These are phyloP conservation scores for Cryphonectria nitschkei DNA, from an alignment of 2,329 filamentous ascomycete genomes.

Conservation along the genomic window DNA sequence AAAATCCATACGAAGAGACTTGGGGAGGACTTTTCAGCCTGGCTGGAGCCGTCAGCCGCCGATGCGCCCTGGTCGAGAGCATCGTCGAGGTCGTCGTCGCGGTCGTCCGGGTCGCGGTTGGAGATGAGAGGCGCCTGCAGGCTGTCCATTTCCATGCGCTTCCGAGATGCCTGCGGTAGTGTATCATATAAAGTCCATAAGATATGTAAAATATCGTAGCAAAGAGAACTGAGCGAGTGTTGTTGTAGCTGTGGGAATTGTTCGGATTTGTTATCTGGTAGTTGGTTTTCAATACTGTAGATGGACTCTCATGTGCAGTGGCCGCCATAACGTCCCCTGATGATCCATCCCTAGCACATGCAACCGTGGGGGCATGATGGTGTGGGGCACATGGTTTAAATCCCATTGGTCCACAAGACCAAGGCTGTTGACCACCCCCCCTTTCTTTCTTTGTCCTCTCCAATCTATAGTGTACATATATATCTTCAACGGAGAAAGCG, in stretches of 20 bases:
- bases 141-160: constrained; percentile 22
- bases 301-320: neutral
- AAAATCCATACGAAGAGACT: constrained; percentile 63
- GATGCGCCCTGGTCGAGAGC: constrained; percentile 20
- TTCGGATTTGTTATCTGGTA: neutral
- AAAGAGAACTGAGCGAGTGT: neutral
- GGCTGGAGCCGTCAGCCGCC: constrained; percentile 27
- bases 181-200: neutral
- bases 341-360: constrained; percentile 3
- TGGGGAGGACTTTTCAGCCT: constrained; percentile 35
- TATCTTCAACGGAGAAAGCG: neutral
- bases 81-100: constrained; percentile 37
- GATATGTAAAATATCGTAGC: neutral
- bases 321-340: neutral
- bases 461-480: neutral
- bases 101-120: constrained; percentile 33
- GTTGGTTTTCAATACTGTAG: neutral
- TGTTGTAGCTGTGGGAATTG: neutral
- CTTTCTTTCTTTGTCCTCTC: neutral
- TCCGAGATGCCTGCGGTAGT: neutral
- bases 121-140: constrained; percentile 44
- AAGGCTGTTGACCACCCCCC: neutral
- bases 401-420: neutral
- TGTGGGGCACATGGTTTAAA: neutral
- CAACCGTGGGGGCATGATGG: neutral